Evolutionary conservation across 352 stramenopile genomes (phyloP), one percentile per base, ranked within the genome.

Genomic region (Globisporangium camurandrum): DNA sequence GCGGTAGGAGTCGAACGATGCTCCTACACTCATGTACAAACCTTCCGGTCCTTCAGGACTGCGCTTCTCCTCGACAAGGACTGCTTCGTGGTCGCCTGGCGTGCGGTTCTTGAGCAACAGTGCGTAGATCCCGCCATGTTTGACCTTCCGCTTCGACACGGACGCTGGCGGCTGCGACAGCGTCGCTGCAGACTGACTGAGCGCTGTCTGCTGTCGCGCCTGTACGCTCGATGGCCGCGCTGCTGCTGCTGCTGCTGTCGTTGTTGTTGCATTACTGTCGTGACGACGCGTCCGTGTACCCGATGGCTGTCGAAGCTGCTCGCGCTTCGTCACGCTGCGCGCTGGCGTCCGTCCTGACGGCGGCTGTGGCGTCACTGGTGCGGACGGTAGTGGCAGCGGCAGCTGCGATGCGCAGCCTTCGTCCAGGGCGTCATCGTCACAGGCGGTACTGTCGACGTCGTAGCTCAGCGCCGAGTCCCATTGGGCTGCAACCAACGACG

Each of bases 81-180:
- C 50, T 1, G 77, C 64, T 34, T 82, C 71, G 30, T 81, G 59
- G 47, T 75, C 68, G 20, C 46, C 52, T 16, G 51, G 43, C 14
- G 60, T 40, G 48, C 64, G 67, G 51, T 84, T 81, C 60, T 86
- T 84, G 22, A 91, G 60, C 37, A 91, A 49, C 33, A 91, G 51
- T 38, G 80, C 81, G 57, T 91, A 91, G 43, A 91, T 88, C 2
- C 80, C 80, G 12, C 80, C 80, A 39, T 91, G 80, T 16, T 77
- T 84, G 22, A 70, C 54, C 48, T 90, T 87, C 12, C 57, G 51
- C 52, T 75, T 71, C 5, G 64, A 51, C 27, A 76, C 69, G 1
- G 66, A 49, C 20, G 44, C 30, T 24, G 37, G 30, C 23, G 27
- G 49, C 11, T 57, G 43, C 7, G 39, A 36, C 8, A 48, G 40